A percentile compares a stretch with the other conserved stretches of the same genome.
Conservation (phyloP, 2,329 filamentous ascomycete species). For the Aureobasidium sp. region DNA sequence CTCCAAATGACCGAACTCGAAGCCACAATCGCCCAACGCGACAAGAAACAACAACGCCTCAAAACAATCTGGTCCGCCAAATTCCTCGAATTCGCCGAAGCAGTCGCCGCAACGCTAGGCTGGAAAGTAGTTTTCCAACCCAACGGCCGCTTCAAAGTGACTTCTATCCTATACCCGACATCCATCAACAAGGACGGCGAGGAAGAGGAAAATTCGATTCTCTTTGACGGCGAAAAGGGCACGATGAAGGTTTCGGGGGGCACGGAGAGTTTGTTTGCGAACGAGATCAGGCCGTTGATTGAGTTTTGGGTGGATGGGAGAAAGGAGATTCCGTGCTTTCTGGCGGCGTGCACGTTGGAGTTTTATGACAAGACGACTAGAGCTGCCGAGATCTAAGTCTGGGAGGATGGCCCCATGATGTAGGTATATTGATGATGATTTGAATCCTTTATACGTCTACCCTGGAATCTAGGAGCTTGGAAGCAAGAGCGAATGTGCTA, state of each 20-base stretch:
- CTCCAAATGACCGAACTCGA: slow-evolving; percentile 61
- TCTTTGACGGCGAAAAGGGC: slow-evolving; percentile 88
- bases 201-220: slow-evolving; percentile 51
- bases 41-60: slow-evolving; percentile 77
- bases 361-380: slow-evolving; percentile 68
- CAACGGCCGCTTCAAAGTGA: slow-evolving; percentile 93
- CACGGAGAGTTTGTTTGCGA: slow-evolving; percentile 76
- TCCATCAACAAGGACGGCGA: slow-evolving; percentile 36
- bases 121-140: slow-evolving; percentile 95
- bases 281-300: slow-evolving; percentile 76
- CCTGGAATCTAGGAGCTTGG: no score
- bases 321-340: slow-evolving; percentile 86
- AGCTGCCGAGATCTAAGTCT: background rate
- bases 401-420: no score
- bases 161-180: slow-evolving; percentile 69
- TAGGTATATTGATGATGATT: no score
- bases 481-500: no score
- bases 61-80: slow-evolving; percentile 92
- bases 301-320: slow-evolving; percentile 94
- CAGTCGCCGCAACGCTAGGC: slow-evolving; percentile 82
- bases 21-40: slow-evolving; percentile 50
- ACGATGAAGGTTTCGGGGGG: slow-evolving; percentile 98
- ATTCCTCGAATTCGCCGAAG: slow-evolving; percentile 89
- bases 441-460: no score
- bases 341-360: slow-evolving; percentile 84